Base-by-base conservation (phyloP, 1,284 basidiomycete genomes). In the Ustilago shanxiensis region DNA sequence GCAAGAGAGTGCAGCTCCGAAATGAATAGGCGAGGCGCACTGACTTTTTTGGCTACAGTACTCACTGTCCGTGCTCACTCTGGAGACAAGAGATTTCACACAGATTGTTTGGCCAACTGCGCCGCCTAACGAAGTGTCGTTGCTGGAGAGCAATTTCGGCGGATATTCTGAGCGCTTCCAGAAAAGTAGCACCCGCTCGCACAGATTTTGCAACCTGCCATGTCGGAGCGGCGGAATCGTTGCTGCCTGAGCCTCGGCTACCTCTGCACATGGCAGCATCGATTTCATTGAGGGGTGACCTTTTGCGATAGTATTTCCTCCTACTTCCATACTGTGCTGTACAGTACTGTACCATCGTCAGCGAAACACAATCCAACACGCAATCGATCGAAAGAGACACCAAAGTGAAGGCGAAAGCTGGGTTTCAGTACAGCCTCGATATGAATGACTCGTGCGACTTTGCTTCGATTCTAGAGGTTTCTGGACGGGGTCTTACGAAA, bases 121-220 rank as follows among this genome's bases (percentile, higher is more conserved):
- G 20, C 41, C 41, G 20, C 41, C 41, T 6, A 20, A 44, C 41
- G 4, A 49, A 49, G 47, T n/a, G n/a, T n/a, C 47, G 14, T 26
- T 49, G 41, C 31, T 6, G 31, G 31, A n/a, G 20, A 49, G 26
- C 26, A 49, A 49, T 29, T 49, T 49, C 47, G 47, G 26, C 24
- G 47, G 47, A 49, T 49, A 49, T 49, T 49, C 47, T 49, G 47
- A 49, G 24, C 47, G 47, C 24, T 49, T 49, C 47, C 11, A 49
- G 14, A 14, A 8, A 1, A 18, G 20, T 8, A 11, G 11, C 31
- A 33, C 31, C 31, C 5, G 31, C n/a, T 44, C 20, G 41, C 1
- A 14, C 24, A 26, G 26, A 24, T 49, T 26, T 18, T 44, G n/a
- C 41, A 44, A 20, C 20, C 41, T 44, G 18, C n/a, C 7, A 44